phyloP scores from a whole-genome alignment of 2,329 filamentous ascomycete genomes.

The Botrytis byssoidea region DNA sequence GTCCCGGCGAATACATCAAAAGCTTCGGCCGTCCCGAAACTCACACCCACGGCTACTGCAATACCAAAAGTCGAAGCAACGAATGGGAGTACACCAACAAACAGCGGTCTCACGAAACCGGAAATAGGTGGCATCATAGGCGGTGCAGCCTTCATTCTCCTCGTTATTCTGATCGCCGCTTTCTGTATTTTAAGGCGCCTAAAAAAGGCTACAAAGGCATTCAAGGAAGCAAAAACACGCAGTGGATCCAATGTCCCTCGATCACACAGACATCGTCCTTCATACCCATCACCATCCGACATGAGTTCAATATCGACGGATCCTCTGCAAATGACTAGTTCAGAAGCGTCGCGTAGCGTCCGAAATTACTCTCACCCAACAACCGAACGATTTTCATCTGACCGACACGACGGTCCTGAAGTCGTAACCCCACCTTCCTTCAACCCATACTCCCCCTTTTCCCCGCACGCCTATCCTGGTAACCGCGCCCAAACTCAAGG shows the following conservation, averaged over 20 bases:
- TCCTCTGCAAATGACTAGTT: conserved; percentile 35
- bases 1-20: conserved; percentile 17
- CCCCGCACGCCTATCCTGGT: background rate
- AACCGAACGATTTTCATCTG: conserved; percentile 23
- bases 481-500: background rate
- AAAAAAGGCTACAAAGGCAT: conserved; percentile 39
- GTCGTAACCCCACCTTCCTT: conserved; percentile 28
- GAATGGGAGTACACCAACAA: conserved; percentile 40
- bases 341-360: conserved; percentile 22
- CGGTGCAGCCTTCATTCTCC: conserved; percentile 49
- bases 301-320: conserved; percentile 35
- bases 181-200: conserved; percentile 52
- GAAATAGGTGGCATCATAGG: conserved; percentile 55
- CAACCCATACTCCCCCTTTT: conserved; percentile 14
- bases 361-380: conserved; percentile 26
- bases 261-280: conserved; percentile 20
- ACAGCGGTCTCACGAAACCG: conserved; percentile 31
- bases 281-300: conserved; percentile 21
- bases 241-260: conserved; percentile 25
- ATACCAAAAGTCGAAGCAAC: conserved; percentile 34
- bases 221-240: conserved; percentile 35
- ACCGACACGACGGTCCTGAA: conserved; percentile 26
- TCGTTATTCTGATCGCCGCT: conserved; percentile 48
- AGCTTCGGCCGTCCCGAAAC: conserved; percentile 27
- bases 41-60: conserved; percentile 25